Evolutionary conservation across 129 eudicot genomes (phyloP), one percentile per base, ranked within the genome.

Genomic region (Chrysanthemum makinoi): DNA sequence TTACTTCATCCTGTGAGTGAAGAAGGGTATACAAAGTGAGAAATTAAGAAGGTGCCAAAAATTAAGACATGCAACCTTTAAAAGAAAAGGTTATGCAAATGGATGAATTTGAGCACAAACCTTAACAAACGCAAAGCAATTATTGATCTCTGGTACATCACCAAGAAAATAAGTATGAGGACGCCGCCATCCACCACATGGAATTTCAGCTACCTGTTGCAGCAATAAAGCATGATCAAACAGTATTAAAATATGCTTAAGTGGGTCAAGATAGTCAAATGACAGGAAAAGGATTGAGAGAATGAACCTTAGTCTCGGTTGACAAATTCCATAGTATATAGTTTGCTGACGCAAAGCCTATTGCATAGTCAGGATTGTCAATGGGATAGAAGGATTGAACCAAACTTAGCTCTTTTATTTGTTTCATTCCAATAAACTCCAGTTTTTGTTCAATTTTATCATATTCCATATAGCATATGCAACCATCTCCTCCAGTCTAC

Each of bases 111-210:
- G 53, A 74, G 46, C 66, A 35, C 73, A 68, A 64, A 88, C 98
- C 97, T 94, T 94, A 66, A 94, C 97, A 83, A 75, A 94, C 6
- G 96, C 89, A 87, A 87, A 87, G 87, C 95, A 86, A 72, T 85
- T 80, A 75, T 74, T 80, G 80, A 63, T 80, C 85, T 89, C 98
- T 63, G 97, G 98, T 69, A 76, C 46, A 49, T 84, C 76, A 55
- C 97, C 97, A 82, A 94, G 88, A 72, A 80, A 84, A 77, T 78
- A 87, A 56, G 98, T 76, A 82, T 87, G 88, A 72, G 98, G 98
- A 62, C 98, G 98, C 77, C 98, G 86, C 97, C 98, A 94, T 80
- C 98, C 98, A 65, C 98, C 98, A 66, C 98, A 94, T 59, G 89
- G 68, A 74, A 94, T 79, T 73, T 84, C 90, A 48, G 79, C 66